phyloP scores from a whole-genome alignment of 805 yeast genomes.

The Metschnikowia lachancei region DNA sequence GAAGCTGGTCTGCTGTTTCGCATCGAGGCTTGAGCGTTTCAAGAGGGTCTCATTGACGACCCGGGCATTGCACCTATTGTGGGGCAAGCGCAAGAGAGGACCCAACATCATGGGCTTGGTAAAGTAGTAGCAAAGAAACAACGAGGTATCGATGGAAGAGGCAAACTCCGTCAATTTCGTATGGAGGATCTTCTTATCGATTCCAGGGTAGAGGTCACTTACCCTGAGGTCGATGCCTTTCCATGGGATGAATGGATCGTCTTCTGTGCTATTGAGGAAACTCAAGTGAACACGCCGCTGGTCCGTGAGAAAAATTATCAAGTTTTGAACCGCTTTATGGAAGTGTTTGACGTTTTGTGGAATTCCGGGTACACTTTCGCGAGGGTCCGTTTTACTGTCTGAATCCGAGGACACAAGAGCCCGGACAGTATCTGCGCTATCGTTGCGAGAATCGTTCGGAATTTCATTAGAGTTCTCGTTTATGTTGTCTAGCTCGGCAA shows the following conservation, averaged over 20 bases:
- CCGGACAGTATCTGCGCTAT: background rate
- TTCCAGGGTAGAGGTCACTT: constrained; percentile 39
- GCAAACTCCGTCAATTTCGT: constrained; percentile 31
- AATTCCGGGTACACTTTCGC: background rate
- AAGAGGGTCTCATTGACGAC: constrained; percentile 57
- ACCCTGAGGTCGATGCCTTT: constrained; percentile 44
- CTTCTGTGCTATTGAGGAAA: constrained; percentile 29
- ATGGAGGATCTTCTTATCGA: constrained; percentile 22
- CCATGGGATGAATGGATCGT: constrained; percentile 37
- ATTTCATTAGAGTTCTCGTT: background rate
- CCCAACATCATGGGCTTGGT: constrained; percentile 72
- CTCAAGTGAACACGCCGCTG: constrained; percentile 48
- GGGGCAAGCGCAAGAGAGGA: constrained; percentile 70
- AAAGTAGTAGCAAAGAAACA: constrained; percentile 72
- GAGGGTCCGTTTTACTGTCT: background rate
- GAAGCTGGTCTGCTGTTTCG: constrained; percentile 32
- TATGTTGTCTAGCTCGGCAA: background rate
- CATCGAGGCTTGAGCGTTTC: constrained; percentile 29
- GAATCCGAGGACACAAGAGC: constrained; percentile 3
- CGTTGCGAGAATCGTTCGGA: background rate
- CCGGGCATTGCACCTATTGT: constrained; percentile 67
- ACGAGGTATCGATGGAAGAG: constrained; percentile 66
- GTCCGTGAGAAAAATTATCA: constrained; percentile 51
- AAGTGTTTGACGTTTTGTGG: constrained; percentile 26
- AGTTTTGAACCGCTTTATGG: constrained; percentile 36